These are phyloP conservation scores for Aspergillus bombycis DNA, from an alignment of 2,329 filamentous ascomycete genomes.

Conservation along the genomic window DNA sequence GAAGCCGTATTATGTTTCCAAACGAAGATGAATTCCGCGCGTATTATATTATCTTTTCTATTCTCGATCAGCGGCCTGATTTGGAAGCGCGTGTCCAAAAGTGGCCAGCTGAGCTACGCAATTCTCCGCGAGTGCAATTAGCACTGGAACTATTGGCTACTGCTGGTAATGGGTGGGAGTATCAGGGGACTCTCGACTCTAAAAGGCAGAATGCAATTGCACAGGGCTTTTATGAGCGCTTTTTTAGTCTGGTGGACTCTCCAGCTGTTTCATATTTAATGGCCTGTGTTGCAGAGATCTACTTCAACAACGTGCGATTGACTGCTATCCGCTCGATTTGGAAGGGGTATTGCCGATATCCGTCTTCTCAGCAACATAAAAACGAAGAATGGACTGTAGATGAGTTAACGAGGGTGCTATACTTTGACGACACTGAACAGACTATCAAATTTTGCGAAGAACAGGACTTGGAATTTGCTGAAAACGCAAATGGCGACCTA, in stretches of 20 bases:
- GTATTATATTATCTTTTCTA: conserved; percentile 62
- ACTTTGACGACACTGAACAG: conserved; percentile 60
- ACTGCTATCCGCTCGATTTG: conserved; percentile 59
- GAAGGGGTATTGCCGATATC: conserved; percentile 54
- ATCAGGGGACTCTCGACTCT: conserved; percentile 55
- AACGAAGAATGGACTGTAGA: conserved; percentile 61
- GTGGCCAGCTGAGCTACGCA: conserved; percentile 55
- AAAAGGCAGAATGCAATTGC: conserved; percentile 56
- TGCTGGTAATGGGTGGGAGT: conserved; percentile 56
- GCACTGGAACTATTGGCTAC: conserved; percentile 62
- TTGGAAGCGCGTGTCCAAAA: conserved; percentile 62
- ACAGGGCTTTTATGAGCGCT: conserved; percentile 60
- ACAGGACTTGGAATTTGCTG: conserved; percentile 56
- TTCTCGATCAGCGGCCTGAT: conserved; percentile 56
- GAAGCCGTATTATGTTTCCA: conserved; percentile 51
- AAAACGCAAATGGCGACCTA: conserved; percentile 48
- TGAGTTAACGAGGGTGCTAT: conserved; percentile 55
- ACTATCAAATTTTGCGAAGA: conserved; percentile 57
- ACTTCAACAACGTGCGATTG: conserved; percentile 62
- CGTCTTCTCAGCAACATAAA: conserved; percentile 51
- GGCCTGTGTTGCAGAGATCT: conserved; percentile 66
- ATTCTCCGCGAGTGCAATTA: conserved; percentile 56
- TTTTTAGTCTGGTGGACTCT: conserved; percentile 61
- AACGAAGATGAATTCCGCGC: conserved; percentile 68
- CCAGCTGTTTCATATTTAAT: conserved; percentile 62